Evolutionary conservation across 1,139 yeast genomes (phyloP).

Genomic region (Magnusiomyces tetraspermus): DNA sequence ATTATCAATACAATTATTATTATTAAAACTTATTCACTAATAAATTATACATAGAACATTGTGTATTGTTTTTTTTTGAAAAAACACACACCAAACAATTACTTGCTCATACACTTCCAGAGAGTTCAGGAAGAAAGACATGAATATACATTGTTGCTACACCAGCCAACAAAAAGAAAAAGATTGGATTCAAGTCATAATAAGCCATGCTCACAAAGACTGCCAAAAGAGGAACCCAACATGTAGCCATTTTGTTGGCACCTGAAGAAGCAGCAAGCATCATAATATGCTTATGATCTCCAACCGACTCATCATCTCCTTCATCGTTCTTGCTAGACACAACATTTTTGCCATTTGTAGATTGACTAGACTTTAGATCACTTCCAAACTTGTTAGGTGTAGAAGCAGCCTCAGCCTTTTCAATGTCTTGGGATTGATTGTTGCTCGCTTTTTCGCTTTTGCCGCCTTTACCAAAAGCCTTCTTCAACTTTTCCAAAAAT

Average conservation of each 20-base stretch:
- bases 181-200: slow-evolving; percentile 12
- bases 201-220: slow-evolving; percentile 12
- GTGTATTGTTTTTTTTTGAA: background rate
- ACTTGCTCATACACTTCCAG: slow-evolving; percentile 6
- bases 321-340: background rate
- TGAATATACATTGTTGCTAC: slow-evolving; percentile 13
- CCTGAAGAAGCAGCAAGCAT: slow-evolving; percentile 8
- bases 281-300: background rate
- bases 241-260: slow-evolving; percentile 11
- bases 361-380: too few relatives aligned
- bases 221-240: slow-evolving; percentile 13
- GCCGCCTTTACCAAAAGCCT: background rate
- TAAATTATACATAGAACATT: too few relatives aligned
- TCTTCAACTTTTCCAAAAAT: slow-evolving; percentile 1
- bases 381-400: too few relatives aligned
- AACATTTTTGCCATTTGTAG: too few relatives aligned
- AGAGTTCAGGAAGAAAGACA: slow-evolving; percentile 14
- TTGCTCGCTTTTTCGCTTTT: background rate
- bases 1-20: too few relatives aligned
- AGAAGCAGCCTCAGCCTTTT: background rate
- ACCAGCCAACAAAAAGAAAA: slow-evolving; percentile 14
- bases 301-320: background rate
- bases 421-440: too few relatives aligned
- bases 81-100: background rate
- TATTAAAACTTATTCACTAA: too few relatives aligned